Base-by-base conservation (phyloP, 2,329 filamentous ascomycete species). In the Purpureocillium lavendulum region DNA sequence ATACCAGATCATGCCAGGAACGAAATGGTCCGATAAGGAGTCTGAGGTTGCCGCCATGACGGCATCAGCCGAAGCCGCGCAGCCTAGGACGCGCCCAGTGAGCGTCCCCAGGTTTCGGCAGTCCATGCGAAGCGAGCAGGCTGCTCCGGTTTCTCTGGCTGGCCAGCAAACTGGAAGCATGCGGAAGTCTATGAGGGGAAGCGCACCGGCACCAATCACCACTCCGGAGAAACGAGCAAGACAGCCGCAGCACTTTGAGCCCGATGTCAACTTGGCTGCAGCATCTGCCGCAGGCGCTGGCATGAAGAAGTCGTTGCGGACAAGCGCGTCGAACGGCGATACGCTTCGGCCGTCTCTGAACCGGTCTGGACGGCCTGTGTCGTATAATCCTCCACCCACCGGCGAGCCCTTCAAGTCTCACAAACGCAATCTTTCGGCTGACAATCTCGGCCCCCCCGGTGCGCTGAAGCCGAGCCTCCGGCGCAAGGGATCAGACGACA, bases 401-500 rank as follows among this genome's bases (percentile, higher is more conserved):
- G 40, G 43, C 7, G 40, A 51, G 26, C 32, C 45, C 11, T 35
- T 40, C 11, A 49, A 44, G 43, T 40, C 40, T 7, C 45, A 50
- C 13, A 52, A 50, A 17, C 51, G 49, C 7, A 54, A 50, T 16
- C 45, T 48, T 9, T 54, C 56, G 5, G 48, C 48, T 13, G 54
- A 59, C 13, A 43, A 49, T 29, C 40, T 43, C 7, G 33, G 39
- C 10, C 42, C 49, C 7, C 46, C 46, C 30, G 40, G 49, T 30
- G 40, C 45, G 18, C 42, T 51, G 28, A 58, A 56, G 33, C 52
- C 67, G 11, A 49, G 52, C 5, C 59, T 77, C 8, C 63, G 66
- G 41, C 72, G 80, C 2, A 72, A 66, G 9, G 69, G 65, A 14
- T 84, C 81, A 1, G 77, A 80, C 48, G 80, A 75, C 21, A 87